Base-by-base conservation (phyloP, 768 basidiomycete species). In the Russula sp. region DNA sequence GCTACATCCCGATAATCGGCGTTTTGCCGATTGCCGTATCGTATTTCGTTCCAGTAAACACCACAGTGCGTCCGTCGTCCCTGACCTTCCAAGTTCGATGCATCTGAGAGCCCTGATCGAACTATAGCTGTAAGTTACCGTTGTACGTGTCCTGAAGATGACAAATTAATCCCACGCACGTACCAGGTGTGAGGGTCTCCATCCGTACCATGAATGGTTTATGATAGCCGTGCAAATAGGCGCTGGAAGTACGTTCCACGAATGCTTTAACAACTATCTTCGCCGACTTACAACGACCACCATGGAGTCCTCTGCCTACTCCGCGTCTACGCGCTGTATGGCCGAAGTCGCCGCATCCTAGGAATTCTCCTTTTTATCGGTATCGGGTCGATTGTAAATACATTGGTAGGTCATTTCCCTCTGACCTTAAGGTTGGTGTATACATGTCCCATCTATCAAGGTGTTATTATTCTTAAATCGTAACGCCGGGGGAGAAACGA, bases 1-100 rank as follows among this genome's bases (percentile, higher is more conserved):
- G 83, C 13, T 84, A 84, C 59, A 68, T 80, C 36, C 74, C 80
- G 1, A 72, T 80, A 50, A 72, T 81, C 42, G 79, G 77, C 14
- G 63, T 70, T 36, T 62, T 72, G 11, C 70, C 69, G 1, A 59
- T 73, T 22, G 69, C 67, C 30, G 64, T 64, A 2, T 70, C 67
- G n/a, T 72, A 71, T 56, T 71, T 74, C 18, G 18, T 26, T 6
- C 36, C 11, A 10, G 6, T 22, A n/a, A 24, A 7, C 32, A 2
- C 14, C 16, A 3, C 5, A 18, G 62, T 63, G 50, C 62, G 62
- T 63, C 24, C 22, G n/a, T 42, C 20, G 10, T 57, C 40, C 42
- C 30, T 52, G 6, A 30, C 34, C 22, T 44, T 20, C 18, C 5
- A 32, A 20, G 48, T 28, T 24, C n/a, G n/a, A 38, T 1, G 5